Evolutionary conservation across 208 protist species (phyloP), one percentile per base, ranked within the genome.

Genomic region (Acanthamoeba sp.): DNA sequence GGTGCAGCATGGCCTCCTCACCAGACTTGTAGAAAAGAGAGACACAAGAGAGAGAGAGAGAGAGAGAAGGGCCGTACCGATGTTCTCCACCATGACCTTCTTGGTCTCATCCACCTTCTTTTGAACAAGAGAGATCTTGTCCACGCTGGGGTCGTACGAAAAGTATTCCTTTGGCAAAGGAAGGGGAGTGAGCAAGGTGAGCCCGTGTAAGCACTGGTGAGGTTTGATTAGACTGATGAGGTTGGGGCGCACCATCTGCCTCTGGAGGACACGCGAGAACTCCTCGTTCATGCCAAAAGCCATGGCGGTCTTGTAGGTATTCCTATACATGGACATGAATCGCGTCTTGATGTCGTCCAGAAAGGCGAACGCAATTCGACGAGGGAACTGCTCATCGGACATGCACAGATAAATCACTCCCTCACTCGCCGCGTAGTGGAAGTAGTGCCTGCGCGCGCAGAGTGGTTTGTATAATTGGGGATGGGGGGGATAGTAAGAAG

Each of bases 361-460:
- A 88, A 98, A 98, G 40, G 95, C 87, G 78, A 98, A 98, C 36
- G 97, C 94, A 69, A 98, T 95, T 45, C 96, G 95, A 40, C 93
- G 62, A 59, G 91, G 95, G 90, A 98, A 98, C 22, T 96, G 90
- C 89, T 97, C 95, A 69, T 98, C 97, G 22, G 97, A 95, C 97
- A 98, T 98, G 95, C 97, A 98, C 24, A 98, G 40, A 87, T 97
- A 98, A 5, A 96, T 96, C 20, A 98, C 59, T 16, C 95, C 94
- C 40, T 98, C 96, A 40, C 93, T 55, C 22, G 96, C 95, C 64
- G 97, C 78, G 93, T 98, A 98, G 94, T 98, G 97, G 94, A 98
- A 98, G 64, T 97, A 94, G 95, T 98, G 97, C 64, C 97, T 98
- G 84, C 22, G 9, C 22, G n/a, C 14, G 64, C 18, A 40, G 14